These are phyloP conservation scores for Fusarium falciforme DNA, from an alignment of 2,329 filamentous ascomycete species.

Conservation along the genomic window DNA sequence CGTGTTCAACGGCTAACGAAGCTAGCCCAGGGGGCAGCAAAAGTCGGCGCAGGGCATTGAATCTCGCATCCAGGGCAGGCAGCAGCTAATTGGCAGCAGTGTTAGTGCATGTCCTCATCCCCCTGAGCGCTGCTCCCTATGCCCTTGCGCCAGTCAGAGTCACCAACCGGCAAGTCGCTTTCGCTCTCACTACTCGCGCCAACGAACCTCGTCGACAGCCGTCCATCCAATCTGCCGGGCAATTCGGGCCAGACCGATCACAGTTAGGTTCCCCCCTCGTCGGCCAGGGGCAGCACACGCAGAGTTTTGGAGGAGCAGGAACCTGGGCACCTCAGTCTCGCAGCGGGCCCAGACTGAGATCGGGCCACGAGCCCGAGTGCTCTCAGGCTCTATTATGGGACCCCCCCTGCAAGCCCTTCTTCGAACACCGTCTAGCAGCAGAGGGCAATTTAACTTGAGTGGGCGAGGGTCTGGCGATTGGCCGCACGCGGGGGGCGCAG, in stretches of 20 bases:
- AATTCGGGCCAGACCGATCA: conserved; percentile 26
- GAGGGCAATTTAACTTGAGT: conserved; percentile 43
- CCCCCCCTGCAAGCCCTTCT: conserved; percentile 9
- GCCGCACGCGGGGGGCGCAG: conserved; percentile 20
- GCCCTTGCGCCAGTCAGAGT: conserved; percentile 18
- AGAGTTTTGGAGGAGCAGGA: not conserved
- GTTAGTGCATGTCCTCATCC: conserved; percentile 8
- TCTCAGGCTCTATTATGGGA: not conserved
- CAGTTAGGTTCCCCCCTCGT: conserved; percentile 16
- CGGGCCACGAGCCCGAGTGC: conserved; percentile 28
- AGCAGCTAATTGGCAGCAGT: conserved; percentile 27
- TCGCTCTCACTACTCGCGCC: not conserved
- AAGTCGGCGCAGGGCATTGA: conserved; percentile 20
- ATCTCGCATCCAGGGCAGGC: conserved; percentile 10
- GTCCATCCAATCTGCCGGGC: conserved; percentile 6
- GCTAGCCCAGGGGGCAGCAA: conserved; percentile 21
- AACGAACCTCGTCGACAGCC: not conserved
- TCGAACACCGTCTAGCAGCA: conserved; percentile 9
- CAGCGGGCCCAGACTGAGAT: conserved; percentile 19
- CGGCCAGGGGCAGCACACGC: conserved; percentile 16
- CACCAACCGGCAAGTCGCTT: not conserved
- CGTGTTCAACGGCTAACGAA: conserved; percentile 29
- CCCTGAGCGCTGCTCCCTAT: conserved; percentile 1
- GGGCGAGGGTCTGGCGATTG: conserved; percentile 33
- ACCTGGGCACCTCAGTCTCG: not conserved